These are phyloP conservation scores for Plantago ovata DNA, from an alignment of 257 asterid species.

Conservation along the genomic window DNA sequence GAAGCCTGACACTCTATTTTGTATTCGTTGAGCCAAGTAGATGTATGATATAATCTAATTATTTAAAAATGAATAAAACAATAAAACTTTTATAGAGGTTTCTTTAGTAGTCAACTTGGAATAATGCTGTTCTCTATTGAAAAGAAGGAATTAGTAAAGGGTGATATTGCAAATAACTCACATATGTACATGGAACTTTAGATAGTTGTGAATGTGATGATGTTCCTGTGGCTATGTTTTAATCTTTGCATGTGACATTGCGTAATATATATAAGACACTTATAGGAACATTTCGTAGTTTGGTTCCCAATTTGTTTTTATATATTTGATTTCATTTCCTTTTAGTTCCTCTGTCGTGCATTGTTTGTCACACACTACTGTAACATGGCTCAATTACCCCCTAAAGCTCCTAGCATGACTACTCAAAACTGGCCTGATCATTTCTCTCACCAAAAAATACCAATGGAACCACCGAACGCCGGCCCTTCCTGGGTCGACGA, in stretches of 20 bases:
- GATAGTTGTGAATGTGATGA: conserved; percentile 28
- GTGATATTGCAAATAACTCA: not conserved
- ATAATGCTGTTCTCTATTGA: not conserved
- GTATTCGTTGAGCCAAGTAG: too few relatives aligned
- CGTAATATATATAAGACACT: conserved; percentile 23
- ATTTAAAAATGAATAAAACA: too few relatives aligned
- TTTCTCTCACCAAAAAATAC: conserved; percentile 37
- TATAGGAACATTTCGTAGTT: conserved; percentile 26
- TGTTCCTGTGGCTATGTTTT: conserved; percentile 39
- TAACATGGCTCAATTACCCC: conserved; percentile 83
- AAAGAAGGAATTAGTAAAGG: not conserved
- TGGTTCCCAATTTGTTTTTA: conserved; percentile 19
- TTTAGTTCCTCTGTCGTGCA: not conserved
- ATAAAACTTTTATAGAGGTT: too few relatives aligned
- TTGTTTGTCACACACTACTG: not conserved
- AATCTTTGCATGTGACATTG: conserved; percentile 31
- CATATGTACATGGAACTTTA: conserved; percentile 2
- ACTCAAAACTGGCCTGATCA: conserved; percentile 54
- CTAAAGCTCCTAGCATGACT: conserved; percentile 62
- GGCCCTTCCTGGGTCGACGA: conserved; percentile 75
- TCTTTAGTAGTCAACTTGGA: too few relatives aligned
- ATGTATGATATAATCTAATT: too few relatives aligned
- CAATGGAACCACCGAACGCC: conserved; percentile 31
- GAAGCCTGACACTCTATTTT: too few relatives aligned
- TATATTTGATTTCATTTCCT: too few relatives aligned